Percentiles rank a stretch among this genome's conserved stretches.
Evolutionary conservation across 169 alveolate species (phyloP).

Genomic region (Blepharisma undulans): DNA sequence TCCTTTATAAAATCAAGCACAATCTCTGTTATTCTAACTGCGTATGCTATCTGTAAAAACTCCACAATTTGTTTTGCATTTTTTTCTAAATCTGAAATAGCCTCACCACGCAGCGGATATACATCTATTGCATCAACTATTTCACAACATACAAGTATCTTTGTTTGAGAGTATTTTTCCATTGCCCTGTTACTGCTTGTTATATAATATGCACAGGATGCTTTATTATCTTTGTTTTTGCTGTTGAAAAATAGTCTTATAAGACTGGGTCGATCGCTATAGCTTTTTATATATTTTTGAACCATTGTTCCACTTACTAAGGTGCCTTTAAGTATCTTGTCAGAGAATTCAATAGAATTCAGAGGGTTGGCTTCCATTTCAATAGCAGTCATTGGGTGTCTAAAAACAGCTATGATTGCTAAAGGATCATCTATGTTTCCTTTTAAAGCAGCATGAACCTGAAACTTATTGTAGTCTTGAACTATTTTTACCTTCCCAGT

Average conservation of each 20-base stretch:
- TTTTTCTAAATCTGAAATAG: neutral
- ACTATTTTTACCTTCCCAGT: neutral
- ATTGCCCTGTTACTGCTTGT: neutral
- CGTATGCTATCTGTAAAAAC: neutral
- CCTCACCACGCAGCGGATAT: neutral
- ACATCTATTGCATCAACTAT: neutral
- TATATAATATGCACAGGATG: neutral
- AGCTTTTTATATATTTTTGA: neutral
- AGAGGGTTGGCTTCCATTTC: neutral
- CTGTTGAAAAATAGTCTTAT: neutral
- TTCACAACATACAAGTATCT: neutral
- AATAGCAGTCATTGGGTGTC: neutral
- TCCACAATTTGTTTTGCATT: neutral
- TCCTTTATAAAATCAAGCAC: slow-evolving; percentile 7
- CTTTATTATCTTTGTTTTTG: neutral
- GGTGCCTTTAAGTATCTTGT: neutral
- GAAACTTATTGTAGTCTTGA: neutral
- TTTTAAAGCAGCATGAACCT: neutral
- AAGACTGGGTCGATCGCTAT: neutral
- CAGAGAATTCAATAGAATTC: neutral
- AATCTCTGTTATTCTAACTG: neutral
- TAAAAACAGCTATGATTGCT: neutral
- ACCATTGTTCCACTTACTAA: neutral
- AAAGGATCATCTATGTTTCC: neutral
- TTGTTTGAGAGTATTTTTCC: slow-evolving; percentile 26